A percentile compares a stretch with the other conserved stretches of the same genome.
Conservation (phyloP, 2,329 filamentous ascomycete genomes). For the Aureobasidium sp. region DNA sequence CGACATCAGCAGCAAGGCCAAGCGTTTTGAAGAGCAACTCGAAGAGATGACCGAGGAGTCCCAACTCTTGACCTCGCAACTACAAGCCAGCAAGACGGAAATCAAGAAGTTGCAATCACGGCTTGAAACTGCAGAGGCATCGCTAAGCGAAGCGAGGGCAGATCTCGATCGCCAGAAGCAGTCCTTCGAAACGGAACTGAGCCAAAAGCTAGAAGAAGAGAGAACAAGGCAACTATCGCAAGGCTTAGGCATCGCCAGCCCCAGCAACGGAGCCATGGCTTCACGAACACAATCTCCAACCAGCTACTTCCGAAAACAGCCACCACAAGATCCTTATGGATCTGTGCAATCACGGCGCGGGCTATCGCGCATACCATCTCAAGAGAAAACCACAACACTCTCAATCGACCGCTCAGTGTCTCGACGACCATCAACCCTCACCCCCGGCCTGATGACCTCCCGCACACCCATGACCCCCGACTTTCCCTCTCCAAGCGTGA, state of each 20-base stretch:
- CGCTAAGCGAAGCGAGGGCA: conserved; percentile 49
- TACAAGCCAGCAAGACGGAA: conserved; percentile 50
- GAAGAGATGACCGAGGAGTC: conserved; percentile 58
- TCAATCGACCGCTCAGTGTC: conserved; percentile 27
- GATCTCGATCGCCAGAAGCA: conserved; percentile 52
- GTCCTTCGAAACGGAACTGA: conserved; percentile 46
- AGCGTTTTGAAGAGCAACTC: conserved; percentile 72
- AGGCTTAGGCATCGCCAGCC: conserved; percentile 17
- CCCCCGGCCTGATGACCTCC: conserved; percentile 14
- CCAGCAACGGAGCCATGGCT: conserved; percentile 17
- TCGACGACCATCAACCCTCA: conserved; percentile 23
- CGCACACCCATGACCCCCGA: conserved; percentile 12
- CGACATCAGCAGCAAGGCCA: conserved; percentile 62
- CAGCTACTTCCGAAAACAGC: conserved; percentile 32
- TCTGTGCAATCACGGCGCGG: conserved; percentile 21
- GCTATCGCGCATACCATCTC: conserved; percentile 3
- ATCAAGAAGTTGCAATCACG: conserved; percentile 54
- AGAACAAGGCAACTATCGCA: conserved; percentile 32
- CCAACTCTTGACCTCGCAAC: conserved; percentile 55
- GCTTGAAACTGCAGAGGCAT: conserved; percentile 55
- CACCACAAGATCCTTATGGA: conserved; percentile 28
- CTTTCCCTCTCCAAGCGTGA: conserved; percentile 21
- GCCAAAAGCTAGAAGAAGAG: conserved; percentile 57
- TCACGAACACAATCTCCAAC: conserved; percentile 29
- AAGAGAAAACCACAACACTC: conserved; percentile 11